These are phyloP conservation scores for Neurospora africana DNA, from an alignment of 495 filamentous ascomycete genomes.

Conservation along the genomic window DNA sequence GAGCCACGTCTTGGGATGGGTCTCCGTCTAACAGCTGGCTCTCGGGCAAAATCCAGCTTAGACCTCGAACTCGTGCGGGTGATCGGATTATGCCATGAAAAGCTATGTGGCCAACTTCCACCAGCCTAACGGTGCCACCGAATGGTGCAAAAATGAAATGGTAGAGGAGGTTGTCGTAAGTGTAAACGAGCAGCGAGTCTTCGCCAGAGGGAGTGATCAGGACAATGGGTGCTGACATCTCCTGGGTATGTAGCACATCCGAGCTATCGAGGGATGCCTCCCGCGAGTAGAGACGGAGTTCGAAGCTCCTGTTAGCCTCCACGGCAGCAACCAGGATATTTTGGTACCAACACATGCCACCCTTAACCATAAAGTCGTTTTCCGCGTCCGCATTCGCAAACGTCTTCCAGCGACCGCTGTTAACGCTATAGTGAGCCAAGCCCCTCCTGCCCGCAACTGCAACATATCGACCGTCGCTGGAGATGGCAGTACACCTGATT, in stretches of 20 bases:
- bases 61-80: slow-evolving; percentile 78
- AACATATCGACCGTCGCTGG: slow-evolving; percentile 85
- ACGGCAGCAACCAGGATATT: slow-evolving; percentile 93
- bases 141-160: slow-evolving; percentile 77
- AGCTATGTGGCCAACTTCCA: slow-evolving; percentile 91
- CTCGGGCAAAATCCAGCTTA: slow-evolving; percentile 94
- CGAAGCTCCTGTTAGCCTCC: slow-evolving; percentile 70
- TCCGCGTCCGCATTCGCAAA: slow-evolving; percentile 74
- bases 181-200: slow-evolving; percentile 92
- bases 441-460: slow-evolving; percentile 89
- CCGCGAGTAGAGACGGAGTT: slow-evolving; percentile 86
- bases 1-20: slow-evolving; percentile 90
- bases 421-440: slow-evolving; percentile 90
- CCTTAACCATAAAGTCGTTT: slow-evolving; percentile 85
- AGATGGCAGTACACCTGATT: slow-evolving; percentile 74
- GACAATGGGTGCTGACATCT: slow-evolving; percentile 73
- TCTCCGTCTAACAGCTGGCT: slow-evolving; percentile 85
- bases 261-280: slow-evolving; percentile 69
- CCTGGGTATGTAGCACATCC: slow-evolving; percentile 61
- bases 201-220: slow-evolving; percentile 79
- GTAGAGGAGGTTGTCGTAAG: slow-evolving; percentile 89
- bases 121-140: slow-evolving; percentile 58
- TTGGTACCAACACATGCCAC: slow-evolving; percentile 98
- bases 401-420: slow-evolving; percentile 90
- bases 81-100: slow-evolving; percentile 94